Evolutionary conservation across 163 green algal species (phyloP), one percentile per base, ranked within the genome.

Genomic region (Picocystis sp.): DNA sequence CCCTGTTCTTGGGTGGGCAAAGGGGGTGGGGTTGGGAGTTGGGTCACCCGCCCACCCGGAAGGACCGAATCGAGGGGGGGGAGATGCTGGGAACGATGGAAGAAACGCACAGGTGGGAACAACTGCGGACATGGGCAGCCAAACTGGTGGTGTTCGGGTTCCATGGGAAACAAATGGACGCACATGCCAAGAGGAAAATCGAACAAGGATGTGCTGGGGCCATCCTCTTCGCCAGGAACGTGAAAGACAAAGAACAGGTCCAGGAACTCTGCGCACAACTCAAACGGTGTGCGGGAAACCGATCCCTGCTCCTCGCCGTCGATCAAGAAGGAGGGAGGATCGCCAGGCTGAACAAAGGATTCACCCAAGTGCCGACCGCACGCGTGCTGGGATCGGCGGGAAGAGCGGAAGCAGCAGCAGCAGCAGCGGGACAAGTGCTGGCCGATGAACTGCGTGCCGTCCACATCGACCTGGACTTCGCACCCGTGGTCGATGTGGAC

Each of bases 401-500:
- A 15, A 11, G 45, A 24, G 61, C 62, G 13, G 38, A 57, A 21
- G 47, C 56, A 45, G 17, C 55, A 11, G 62, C 63, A 2, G 22
- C 25, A 14, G 48, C 52, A 12, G 55, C 48, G 29, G 63, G 63
- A 1, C 23, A 45, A 19, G 43, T 72, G 15, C 47, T 74, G 12
- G 64, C 63, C 3, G 47, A 47, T 3, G 67, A 76, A 59, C 62
- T 76, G 8, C 63, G 61, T 9, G 69, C 60, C 8, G 55, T 71
- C 10, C 22, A 74, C 61, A 62, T 76, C 23, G 67, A 76, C 49
- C 64, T 75, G 49, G 57, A 77, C 56, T 47, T 76, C 34, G 67
- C 67, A 6, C 67, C 67, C 6, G 67, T 76, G 9, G n/a, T 76
- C 13, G 67, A 76, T 54, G 66, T 76, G 17, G 44, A 76, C 55